A percentile compares a stretch with the other conserved stretches of the same genome.
These are phyloP conservation scores for Polyporus tsugae DNA, from an alignment of 1,284 basidiomycete genomes.

Conservation along the genomic window DNA sequence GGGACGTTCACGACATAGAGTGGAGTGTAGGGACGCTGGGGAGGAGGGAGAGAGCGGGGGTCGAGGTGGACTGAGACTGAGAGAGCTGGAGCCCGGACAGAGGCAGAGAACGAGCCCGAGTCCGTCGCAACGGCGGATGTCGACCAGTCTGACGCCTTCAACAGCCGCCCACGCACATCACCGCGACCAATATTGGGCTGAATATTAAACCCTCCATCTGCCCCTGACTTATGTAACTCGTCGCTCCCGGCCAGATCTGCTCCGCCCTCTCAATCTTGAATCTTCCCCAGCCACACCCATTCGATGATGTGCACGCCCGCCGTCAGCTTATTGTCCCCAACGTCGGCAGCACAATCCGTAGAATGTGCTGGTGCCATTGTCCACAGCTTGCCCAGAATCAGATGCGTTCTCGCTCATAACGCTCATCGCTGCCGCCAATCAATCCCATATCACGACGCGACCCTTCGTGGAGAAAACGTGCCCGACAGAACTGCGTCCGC, in stretches of 20 bases:
- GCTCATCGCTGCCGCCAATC: conserved; percentile 17
- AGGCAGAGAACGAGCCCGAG: conserved; percentile 9
- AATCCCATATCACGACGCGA: conserved; percentile 9
- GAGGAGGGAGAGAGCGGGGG: not conserved
- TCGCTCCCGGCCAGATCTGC: not conserved
- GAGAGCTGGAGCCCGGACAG: conserved; percentile 5
- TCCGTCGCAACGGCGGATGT: conserved; percentile 32
- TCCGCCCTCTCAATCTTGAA: not conserved
- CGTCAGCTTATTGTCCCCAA: not conserved
- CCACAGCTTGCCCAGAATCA: not conserved
- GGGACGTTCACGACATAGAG: conserved; percentile 26
- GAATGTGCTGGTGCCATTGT: not conserved
- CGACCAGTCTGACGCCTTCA: conserved; percentile 27
- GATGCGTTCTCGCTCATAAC: not conserved
- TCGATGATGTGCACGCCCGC: not conserved
- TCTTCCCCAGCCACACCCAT: not conserved
- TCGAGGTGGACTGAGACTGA: not conserved
- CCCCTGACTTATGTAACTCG: conserved; percentile 19
- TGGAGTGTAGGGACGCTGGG: not conserved
- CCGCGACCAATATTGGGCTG: not conserved
- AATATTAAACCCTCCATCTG: conserved; percentile 17
- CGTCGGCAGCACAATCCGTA: no score
- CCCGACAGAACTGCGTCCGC: not conserved
- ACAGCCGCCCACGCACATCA: conserved; percentile 31
- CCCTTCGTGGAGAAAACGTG: conserved; percentile 4